Conservation (phyloP, 2,329 filamentous ascomycete genomes). For the Colletotrichum aenigma region DNA sequence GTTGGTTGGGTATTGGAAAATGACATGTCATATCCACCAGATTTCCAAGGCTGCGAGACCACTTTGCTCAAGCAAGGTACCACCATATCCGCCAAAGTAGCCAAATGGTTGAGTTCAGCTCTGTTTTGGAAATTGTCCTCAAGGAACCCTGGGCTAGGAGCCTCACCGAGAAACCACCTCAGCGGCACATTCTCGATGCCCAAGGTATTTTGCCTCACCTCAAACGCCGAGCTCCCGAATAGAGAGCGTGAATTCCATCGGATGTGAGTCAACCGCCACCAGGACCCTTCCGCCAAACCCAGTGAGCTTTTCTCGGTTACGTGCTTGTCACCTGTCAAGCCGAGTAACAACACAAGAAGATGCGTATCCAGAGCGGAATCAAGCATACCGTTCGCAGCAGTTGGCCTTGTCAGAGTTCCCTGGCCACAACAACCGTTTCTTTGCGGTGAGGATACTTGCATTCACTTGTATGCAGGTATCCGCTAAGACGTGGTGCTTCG, state of each 20-base stretch:
- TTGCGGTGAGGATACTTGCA: slow-evolving; percentile 12
- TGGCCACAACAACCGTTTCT: not conserved
- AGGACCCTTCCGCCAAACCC: not conserved
- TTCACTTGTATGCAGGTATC: not conserved
- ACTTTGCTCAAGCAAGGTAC: not conserved
- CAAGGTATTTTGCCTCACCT: not conserved
- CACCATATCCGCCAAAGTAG: not conserved
- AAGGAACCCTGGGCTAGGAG: not conserved
- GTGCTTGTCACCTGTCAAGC: not conserved
- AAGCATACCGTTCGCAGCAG: not conserved
- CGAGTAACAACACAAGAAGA: not conserved
- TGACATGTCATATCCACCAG: slow-evolving; percentile 5
- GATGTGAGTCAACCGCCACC: not conserved
- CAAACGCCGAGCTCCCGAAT: not conserved
- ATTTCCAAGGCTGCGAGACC: not conserved
- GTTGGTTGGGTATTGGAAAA: not conserved
- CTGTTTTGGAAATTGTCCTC: not conserved
- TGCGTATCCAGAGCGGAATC: not conserved
- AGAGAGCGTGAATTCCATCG: not conserved
- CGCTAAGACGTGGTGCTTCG: not conserved
- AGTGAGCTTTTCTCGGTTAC: not conserved
- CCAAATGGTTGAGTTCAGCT: not conserved
- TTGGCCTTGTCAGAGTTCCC: not conserved
- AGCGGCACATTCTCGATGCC: not conserved
- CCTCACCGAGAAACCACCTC: not conserved